These are phyloP conservation scores for Chondrus crispus DNA, from an alignment of 23 red algal species.

Conservation along the genomic window DNA sequence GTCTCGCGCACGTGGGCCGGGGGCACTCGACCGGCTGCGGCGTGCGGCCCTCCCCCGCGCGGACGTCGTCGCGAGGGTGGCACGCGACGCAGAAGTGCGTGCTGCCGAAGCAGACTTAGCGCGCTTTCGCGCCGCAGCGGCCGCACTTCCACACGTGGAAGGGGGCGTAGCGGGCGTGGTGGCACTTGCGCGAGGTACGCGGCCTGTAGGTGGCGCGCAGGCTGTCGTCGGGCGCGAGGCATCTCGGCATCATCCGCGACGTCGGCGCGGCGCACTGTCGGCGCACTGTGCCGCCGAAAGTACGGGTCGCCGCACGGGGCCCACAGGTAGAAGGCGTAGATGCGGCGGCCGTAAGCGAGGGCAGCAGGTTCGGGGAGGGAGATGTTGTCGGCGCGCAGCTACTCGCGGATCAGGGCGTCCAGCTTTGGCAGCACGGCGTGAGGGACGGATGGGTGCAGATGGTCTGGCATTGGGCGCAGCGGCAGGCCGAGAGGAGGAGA, in stretches of 20 bases:
- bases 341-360: neutral
- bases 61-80: neutral
- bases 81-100: too few species aligned
- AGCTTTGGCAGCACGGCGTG: neutral
- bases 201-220: too few species aligned
- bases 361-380: neutral
- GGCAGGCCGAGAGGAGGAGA: constrained; percentile 37
- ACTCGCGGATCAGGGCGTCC: constrained; percentile 24
- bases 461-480: constrained; percentile 51
- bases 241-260: constrained; percentile 15
- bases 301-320: constrained; percentile 52
- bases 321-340: constrained; percentile 68
- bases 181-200: too few species aligned
- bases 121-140: constrained; percentile 20
- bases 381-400: constrained; percentile 16
- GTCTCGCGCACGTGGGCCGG: too few species aligned
- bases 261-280: constrained; percentile 31
- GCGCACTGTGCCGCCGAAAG: too few species aligned
- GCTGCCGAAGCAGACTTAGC: too few species aligned
- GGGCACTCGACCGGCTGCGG: neutral
- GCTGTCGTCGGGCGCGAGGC: too few species aligned
- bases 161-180: too few species aligned
- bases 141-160: too few species aligned
- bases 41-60: neutral
- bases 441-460: constrained; percentile 45